Evolutionary conservation across 352 stramenopile species (phyloP).

Genomic region (Albugo candida): DNA sequence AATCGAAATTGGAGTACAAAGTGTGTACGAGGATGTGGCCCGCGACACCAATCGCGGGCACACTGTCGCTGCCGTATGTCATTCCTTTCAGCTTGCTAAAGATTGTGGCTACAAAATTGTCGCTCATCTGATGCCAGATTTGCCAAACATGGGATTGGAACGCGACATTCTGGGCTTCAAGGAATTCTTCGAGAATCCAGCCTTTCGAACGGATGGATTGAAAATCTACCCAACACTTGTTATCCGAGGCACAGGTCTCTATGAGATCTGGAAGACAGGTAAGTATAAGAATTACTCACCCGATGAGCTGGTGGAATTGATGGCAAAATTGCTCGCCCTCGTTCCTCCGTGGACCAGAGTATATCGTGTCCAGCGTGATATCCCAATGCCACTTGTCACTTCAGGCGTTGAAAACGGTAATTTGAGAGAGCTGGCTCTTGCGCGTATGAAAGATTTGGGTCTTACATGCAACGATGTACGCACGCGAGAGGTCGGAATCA

Average conservation of each 20-base stretch:
- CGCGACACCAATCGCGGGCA: slow-evolving; percentile 87
- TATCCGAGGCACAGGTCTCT: slow-evolving; percentile 91
- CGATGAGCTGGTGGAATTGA: slow-evolving; percentile 80
- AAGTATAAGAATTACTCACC: slow-evolving; percentile 79
- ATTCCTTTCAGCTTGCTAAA: slow-evolving; percentile 68
- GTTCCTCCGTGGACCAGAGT: slow-evolving; percentile 91
- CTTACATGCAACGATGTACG: slow-evolving; percentile 89
- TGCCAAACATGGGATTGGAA: slow-evolving; percentile 95
- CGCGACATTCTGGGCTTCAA: slow-evolving; percentile 88
- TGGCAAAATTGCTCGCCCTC: slow-evolving; percentile 83
- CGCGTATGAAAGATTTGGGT: slow-evolving; percentile 83
- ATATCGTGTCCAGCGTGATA: slow-evolving; percentile 93
- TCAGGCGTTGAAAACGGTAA: slow-evolving; percentile 93
- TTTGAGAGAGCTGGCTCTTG: slow-evolving; percentile 84
- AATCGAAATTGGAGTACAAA: slow-evolving; percentile 95
- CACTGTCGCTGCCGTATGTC: slow-evolving; percentile 81
- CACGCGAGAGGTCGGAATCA: slow-evolving; percentile 91
- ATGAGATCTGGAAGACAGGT: slow-evolving; percentile 95
- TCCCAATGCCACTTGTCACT: slow-evolving; percentile 94
- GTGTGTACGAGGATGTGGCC: slow-evolving; percentile 88
- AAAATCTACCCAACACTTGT: slow-evolving; percentile 96
- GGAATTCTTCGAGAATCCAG: slow-evolving; percentile 93
- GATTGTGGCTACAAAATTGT: slow-evolving; percentile 97
- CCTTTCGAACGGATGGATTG: slow-evolving; percentile 88
- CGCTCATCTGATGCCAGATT: slow-evolving; percentile 95